phyloP scores from a whole-genome alignment of 805 yeast genomes.

The Candida ascalaphidarum region DNA sequence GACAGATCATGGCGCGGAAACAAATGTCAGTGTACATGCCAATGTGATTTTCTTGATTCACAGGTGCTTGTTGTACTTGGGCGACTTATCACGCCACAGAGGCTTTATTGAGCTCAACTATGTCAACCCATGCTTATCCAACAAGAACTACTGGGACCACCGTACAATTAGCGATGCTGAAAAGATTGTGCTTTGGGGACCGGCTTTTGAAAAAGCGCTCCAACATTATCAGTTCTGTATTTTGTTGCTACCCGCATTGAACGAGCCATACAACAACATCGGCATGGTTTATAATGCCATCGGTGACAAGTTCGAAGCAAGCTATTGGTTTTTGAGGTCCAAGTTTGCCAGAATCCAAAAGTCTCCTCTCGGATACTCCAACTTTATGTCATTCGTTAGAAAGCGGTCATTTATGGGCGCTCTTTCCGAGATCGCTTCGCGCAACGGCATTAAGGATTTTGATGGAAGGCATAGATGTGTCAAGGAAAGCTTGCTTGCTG shows the following conservation, averaged over 20 bases:
- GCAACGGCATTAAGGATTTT: too few species aligned
- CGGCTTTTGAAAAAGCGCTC: conserved; percentile 17
- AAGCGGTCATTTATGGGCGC: too few species aligned
- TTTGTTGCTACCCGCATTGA: conserved; percentile 54
- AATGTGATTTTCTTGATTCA: conserved; percentile 36
- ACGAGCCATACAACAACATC: conserved; percentile 56
- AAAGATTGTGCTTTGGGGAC: conserved; percentile 29
- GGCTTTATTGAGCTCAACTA: conserved; percentile 39
- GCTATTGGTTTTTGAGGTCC: conserved; percentile 49
- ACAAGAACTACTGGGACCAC: conserved; percentile 18
- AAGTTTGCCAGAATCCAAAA: conserved; percentile 43
- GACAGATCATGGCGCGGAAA: conserved; percentile 4
- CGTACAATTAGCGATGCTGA: conserved; percentile 18
- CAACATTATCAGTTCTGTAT: conserved; percentile 42
- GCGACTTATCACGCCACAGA: conserved; percentile 52
- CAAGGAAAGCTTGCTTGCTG: too few species aligned
- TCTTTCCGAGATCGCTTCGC: too few species aligned
- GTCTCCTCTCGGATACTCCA: conserved; percentile 37
- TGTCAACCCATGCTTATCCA: conserved; percentile 24
- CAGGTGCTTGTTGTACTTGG: conserved; percentile 44
- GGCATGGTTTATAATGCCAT: conserved; percentile 37
- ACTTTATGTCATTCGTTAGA: conserved; percentile 32
- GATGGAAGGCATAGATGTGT: too few species aligned
- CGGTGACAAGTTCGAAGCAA: conserved; percentile 39
- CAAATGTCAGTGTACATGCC: conserved; percentile 15